These are phyloP conservation scores for Dictyostelium capitatum DNA, from an alignment of 78 protist species.

Conservation along the genomic window DNA sequence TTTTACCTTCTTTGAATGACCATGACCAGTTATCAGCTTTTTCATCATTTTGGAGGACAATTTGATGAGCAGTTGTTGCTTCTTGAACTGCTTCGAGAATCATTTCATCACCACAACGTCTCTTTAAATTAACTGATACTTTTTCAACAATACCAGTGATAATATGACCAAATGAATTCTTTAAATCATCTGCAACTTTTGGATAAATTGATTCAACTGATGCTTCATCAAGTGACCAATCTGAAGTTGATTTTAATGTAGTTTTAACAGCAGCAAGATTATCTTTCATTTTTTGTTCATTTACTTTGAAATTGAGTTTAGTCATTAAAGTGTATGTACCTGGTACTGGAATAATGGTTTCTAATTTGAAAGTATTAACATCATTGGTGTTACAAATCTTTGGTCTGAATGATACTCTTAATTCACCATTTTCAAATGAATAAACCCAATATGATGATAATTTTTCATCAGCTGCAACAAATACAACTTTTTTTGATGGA, in stretches of 20 bases:
- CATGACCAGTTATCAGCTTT: too few species aligned
- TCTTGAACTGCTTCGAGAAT: conserved; percentile 62
- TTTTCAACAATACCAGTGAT: conserved; percentile 14
- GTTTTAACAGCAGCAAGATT: conserved; percentile 23
- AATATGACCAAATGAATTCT: conserved; percentile 50
- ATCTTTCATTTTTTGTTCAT: conserved; percentile 32
- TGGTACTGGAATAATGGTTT: conserved; percentile 63
- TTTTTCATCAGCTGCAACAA: conserved; percentile 56
- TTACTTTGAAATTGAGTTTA: conserved; percentile 16
- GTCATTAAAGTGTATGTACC: conserved; percentile 52
- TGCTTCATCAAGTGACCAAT: conserved; percentile 59
- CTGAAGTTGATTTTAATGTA: not conserved
- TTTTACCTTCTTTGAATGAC: too few species aligned
- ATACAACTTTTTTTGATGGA: conserved; percentile 16
- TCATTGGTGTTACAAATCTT: conserved; percentile 18
- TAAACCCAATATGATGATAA: conserved; percentile 45
- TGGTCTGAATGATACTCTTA: conserved; percentile 30
- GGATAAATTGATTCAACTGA: conserved; percentile 28
- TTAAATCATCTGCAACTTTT: not conserved
- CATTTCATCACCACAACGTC: conserved; percentile 67
- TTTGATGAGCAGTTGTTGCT: not conserved
- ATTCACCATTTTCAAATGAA: conserved; percentile 10
- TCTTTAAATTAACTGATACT: conserved; percentile 1
- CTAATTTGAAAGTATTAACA: conserved; percentile 15
- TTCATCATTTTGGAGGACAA: too few species aligned